Base-by-base conservation (phyloP, 371 early-diverging fungal genomes). In the Mucor lusitanicus region DNA sequence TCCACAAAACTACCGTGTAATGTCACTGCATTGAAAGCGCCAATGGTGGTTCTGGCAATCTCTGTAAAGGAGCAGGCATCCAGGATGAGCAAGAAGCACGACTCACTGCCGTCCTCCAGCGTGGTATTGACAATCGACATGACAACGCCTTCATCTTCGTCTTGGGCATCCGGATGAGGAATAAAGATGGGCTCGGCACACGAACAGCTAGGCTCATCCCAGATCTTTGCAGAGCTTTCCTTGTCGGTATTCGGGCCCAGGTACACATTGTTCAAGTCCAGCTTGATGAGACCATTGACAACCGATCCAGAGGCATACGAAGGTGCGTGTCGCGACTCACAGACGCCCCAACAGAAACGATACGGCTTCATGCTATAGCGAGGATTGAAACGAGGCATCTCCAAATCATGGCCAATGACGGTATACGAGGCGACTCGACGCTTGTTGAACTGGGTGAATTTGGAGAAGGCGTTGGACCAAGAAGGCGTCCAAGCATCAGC, bases 121-220 rank as follows among this genome's bases (percentile, higher is more conserved):
- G 56, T 67, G 0, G 71, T 64, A 54, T 84, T 84, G 6, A 90
- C 88, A 40, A 87, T 77, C 15, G 87, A 82, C 32, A 90, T 57
- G 17, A 91, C 64, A 1, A 90, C 88, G 53, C 90, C 90, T 50
- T 91, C 88, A 44, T 90, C 91, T 74, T 91, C 91, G 12, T 64
- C 76, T 6, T 62, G 70, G 0, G 80, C 85, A 7, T 85, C 75
- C 6, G 78, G 80, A 39, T 70, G 60, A 2, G 88, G 84, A 17
- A 91, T 78, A 78, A 91, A 90, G 19, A 91, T 77, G 7, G 91
- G 91, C 59, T 90, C 89, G n/a, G 87, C 81, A 55, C 89, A 88
- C 13, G 83, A 85, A 39, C 89, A 88, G 2, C 86, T 83, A 25
- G 81, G 83, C 44, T 76, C 68, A 32, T 84, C 84, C 84, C 84